Percentiles rank a stretch among this genome's conserved stretches.
phyloP scores from a whole-genome alignment of 257 asterid species.

The Solanum phureja region DNA sequence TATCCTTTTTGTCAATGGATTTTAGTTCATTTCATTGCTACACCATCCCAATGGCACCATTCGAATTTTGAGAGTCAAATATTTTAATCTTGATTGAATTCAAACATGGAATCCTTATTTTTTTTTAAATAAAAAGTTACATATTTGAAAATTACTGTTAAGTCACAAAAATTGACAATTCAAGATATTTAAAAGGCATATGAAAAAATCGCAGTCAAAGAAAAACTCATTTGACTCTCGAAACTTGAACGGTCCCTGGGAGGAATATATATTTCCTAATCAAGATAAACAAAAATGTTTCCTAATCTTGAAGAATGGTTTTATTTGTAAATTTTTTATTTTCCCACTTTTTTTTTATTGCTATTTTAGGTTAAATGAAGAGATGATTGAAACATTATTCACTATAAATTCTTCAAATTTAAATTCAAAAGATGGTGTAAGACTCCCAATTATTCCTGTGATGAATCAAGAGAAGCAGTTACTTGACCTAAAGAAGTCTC shows the following conservation, averaged over 20 bases:
- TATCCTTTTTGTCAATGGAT: not conserved
- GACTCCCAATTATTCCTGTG: conserved; percentile 16
- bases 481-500: conserved; percentile 79
- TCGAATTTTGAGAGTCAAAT: not conserved
- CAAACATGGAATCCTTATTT: not conserved
- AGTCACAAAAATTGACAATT: not conserved
- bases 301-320: not conserved
- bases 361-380: conserved; percentile 55
- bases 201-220: not conserved
- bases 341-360: not conserved
- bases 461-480: conserved; percentile 39
- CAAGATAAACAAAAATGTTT: not conserved
- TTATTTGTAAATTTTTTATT: not conserved
- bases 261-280: not conserved
- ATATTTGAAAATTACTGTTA: too few species aligned
- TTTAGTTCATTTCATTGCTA: not conserved
- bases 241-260: not conserved
- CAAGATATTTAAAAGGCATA: not conserved
- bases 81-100: not conserved
- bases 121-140: too few species aligned
- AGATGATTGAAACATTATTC: conserved; percentile 69
- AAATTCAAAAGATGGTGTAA: conserved; percentile 25
- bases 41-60: not conserved
- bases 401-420: conserved; percentile 31
- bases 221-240: not conserved